Evolutionary conservation across 2,329 filamentous ascomycete species (phyloP).

Genomic region (Aureobasidium sp.): DNA sequence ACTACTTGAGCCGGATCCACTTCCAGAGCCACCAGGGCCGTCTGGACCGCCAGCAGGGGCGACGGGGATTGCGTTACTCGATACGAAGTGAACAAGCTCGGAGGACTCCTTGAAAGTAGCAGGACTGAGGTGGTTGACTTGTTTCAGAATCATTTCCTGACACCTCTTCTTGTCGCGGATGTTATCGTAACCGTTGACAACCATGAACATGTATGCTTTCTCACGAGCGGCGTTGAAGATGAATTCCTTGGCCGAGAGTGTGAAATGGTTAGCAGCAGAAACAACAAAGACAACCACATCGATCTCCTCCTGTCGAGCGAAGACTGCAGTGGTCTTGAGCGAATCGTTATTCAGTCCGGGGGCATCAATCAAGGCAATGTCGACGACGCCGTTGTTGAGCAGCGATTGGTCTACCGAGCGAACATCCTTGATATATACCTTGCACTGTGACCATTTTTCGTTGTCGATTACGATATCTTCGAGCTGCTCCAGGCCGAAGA

Average conservation of each 20-base stretch:
- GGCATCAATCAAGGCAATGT: conserved; percentile 95
- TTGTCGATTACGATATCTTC: conserved; percentile 90
- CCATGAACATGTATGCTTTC: conserved; percentile 98
- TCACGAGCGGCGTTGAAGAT: conserved; percentile 92
- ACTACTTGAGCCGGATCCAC: conserved; percentile 24
- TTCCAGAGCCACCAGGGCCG: conserved; percentile 43
- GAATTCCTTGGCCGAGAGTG: conserved; percentile 94
- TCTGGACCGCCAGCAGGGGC: conserved; percentile 52
- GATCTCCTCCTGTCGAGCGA: conserved; percentile 95
- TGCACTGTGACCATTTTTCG: conserved; percentile 84
- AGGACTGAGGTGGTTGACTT: conserved; percentile 80
- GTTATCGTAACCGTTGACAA: conserved; percentile 93
- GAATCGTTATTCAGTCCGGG: conserved; percentile 94
- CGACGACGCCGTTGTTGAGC: conserved; percentile 94
- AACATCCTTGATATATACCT: conserved; percentile 90
- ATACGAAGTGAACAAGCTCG: conserved; percentile 95
- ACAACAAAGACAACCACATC: conserved; percentile 98
- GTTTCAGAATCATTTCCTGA: conserved; percentile 86
- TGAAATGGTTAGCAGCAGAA: conserved; percentile 96
- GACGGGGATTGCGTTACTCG: conserved; percentile 87
- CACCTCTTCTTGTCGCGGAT: conserved; percentile 89
- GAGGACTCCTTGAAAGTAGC: conserved; percentile 85
- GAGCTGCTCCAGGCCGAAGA: conserved; percentile 68
- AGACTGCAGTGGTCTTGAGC: conserved; percentile 93
- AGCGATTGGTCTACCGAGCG: conserved; percentile 86